phyloP scores from a whole-genome alignment of 352 stramenopile genomes.

The Globisporangium heterothallicum region DNA sequence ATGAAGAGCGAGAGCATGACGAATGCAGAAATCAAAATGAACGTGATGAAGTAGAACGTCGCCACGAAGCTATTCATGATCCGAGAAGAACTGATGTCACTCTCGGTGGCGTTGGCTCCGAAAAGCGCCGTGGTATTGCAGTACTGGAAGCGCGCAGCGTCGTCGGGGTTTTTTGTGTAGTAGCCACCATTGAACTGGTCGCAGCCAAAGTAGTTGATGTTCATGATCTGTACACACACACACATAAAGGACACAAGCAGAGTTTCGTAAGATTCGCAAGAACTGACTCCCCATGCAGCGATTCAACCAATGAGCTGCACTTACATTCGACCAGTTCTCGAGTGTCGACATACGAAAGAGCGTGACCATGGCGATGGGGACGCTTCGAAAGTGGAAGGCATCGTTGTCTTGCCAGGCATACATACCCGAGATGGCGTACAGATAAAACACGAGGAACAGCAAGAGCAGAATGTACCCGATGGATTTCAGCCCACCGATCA shows the following conservation, averaged over 20 bases:
- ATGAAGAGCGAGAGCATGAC: constrained; percentile 90
- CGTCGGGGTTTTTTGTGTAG: constrained; percentile 37
- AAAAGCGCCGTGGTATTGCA: constrained; percentile 62
- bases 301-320: constrained; percentile 9
- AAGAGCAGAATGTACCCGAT: constrained; percentile 90
- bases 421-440: constrained; percentile 90
- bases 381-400: constrained; percentile 75
- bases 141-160: constrained; percentile 41
- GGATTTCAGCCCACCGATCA: constrained; percentile 83
- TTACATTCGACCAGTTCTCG: constrained; percentile 73
- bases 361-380: constrained; percentile 79
- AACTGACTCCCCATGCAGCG: too few species aligned
- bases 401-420: constrained; percentile 87
- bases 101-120: constrained; percentile 38
- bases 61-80: constrained; percentile 53
- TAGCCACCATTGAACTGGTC: constrained; percentile 62
- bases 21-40: constrained; percentile 83
- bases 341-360: constrained; percentile 80
- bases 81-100: constrained; percentile 24
- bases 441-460: constrained; percentile 84
- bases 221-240: constrained; percentile 48
- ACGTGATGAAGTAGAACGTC: constrained; percentile 81
- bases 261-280: too few species aligned
- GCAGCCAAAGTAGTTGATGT: constrained; percentile 79
- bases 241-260: constrained; percentile 3